A percentile compares a stretch with the other conserved stretches of the same genome.
phyloP scores from a whole-genome alignment of 805 yeast species.

The Clavispora phyllophila region DNA sequence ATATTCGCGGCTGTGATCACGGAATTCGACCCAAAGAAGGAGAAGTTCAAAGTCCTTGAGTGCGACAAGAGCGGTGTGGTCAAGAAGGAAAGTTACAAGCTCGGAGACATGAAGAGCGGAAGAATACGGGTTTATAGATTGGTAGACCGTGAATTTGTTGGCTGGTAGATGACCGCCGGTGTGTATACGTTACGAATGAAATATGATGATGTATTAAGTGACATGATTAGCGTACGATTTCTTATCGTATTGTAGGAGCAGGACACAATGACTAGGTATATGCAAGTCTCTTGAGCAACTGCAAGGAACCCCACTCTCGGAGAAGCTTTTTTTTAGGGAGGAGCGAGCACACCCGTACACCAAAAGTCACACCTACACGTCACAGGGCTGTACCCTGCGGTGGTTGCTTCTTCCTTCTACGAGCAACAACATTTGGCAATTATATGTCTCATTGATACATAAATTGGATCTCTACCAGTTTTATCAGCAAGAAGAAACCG shows the following conservation, averaged over 20 bases:
- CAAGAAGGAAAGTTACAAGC: constrained; percentile 55
- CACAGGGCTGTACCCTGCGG: neutral
- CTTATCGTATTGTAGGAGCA: no score
- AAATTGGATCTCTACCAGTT: no score
- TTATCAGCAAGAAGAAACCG: no score
- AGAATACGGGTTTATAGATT: constrained; percentile 74
- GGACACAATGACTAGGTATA: neutral
- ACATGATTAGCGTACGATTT: neutral
- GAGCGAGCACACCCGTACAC: neutral
- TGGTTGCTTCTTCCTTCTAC: neutral
- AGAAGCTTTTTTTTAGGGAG: neutral
- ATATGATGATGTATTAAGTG: neutral
- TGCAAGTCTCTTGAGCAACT: neutral
- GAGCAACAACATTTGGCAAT: neutral
- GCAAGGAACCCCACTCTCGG: neutral
- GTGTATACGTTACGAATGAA: neutral
- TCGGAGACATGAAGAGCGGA: constrained; percentile 74
- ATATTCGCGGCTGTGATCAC: constrained; percentile 51
- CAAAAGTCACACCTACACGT: neutral
- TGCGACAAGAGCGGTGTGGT: constrained; percentile 46
- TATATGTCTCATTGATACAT: neutral
- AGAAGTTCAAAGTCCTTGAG: constrained; percentile 65
- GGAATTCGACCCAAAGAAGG: constrained; percentile 71
- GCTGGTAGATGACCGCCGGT: constrained; percentile 47
- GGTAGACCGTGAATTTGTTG: constrained; percentile 66